These are phyloP conservation scores for Cornus kousa DNA, from an alignment of 148 eudicot genomes.

Conservation along the genomic window DNA sequence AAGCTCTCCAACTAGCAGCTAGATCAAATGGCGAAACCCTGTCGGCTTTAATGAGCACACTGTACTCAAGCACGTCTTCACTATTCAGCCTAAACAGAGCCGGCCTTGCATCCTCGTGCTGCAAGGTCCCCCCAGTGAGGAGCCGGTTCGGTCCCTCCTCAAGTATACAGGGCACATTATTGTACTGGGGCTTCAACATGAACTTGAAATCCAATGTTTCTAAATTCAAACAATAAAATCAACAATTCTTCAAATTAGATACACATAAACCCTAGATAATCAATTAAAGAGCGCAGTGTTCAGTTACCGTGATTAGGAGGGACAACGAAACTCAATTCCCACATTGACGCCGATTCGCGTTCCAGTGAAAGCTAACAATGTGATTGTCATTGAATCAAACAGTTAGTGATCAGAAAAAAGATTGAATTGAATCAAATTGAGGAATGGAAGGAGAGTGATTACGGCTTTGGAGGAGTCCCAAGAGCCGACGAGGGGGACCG, in stretches of 20 bases:
- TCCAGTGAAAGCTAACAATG: constrained; percentile 64
- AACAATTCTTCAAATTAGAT: constrained; percentile 3
- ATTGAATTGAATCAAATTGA: not conserved
- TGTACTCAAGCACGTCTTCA: constrained; percentile 66
- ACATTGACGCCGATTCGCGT: constrained; percentile 78
- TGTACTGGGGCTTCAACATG: constrained; percentile 72
- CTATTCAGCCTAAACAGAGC: constrained; percentile 67
- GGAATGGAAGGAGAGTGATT: not conserved
- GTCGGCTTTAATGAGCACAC: constrained; percentile 69
- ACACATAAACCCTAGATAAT: not conserved
- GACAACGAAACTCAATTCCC: constrained; percentile 93
- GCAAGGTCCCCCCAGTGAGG: constrained; percentile 67
- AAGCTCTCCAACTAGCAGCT: constrained; percentile 97
- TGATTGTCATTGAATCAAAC: not conserved
- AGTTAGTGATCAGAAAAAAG: not conserved
- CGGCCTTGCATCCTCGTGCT: constrained; percentile 57
- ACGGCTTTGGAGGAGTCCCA: constrained; percentile 91
- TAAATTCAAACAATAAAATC: constrained; percentile 19
- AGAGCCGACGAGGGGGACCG: constrained; percentile 84
- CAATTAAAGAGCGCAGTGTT: not conserved
- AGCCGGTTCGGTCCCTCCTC: constrained; percentile 88
- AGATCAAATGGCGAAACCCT: constrained; percentile 92
- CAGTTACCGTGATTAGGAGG: constrained; percentile 88
- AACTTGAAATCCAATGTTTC: constrained; percentile 96
- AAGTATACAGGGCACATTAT: constrained; percentile 51